phyloP scores from a whole-genome alignment of 306 rosid species.

The Fagus sylvatica region DNA sequence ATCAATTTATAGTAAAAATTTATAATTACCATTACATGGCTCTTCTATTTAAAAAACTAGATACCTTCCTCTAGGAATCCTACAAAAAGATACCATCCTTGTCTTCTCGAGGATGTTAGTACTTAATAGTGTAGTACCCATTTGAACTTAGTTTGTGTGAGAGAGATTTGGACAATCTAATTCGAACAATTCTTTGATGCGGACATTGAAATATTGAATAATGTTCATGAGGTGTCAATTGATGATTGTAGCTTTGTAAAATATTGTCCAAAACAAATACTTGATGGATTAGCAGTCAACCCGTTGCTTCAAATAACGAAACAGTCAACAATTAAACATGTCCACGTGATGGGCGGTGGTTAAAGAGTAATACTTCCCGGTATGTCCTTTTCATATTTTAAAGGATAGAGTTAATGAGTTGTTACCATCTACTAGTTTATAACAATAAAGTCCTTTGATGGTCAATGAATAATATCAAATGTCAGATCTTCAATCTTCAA shows the following conservation, averaged over 20 bases:
- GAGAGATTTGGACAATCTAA: too few relatives aligned
- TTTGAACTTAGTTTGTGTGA: too few relatives aligned
- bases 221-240: slow-evolving; percentile 4
- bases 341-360: slow-evolving; percentile 49
- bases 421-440: background rate
- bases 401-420: background rate
- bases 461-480: background rate
- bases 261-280: background rate
- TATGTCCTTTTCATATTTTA: background rate
- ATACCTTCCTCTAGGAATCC: too few relatives aligned
- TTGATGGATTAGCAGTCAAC: background rate
- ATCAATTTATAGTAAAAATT: too few relatives aligned
- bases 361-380: background rate
- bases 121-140: too few relatives aligned
- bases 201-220: background rate
- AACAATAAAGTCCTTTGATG: background rate
- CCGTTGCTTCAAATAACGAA: background rate
- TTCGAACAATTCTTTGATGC: background rate
- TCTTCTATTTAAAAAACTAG: too few relatives aligned
- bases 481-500: background rate
- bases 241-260: background rate
- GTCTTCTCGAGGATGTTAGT: too few relatives aligned
- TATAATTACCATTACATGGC: too few relatives aligned
- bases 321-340: background rate
- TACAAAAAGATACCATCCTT: too few relatives aligned